phyloP scores from a whole-genome alignment of 1,284 basidiomycete genomes.

The Earliella scabrosa region DNA sequence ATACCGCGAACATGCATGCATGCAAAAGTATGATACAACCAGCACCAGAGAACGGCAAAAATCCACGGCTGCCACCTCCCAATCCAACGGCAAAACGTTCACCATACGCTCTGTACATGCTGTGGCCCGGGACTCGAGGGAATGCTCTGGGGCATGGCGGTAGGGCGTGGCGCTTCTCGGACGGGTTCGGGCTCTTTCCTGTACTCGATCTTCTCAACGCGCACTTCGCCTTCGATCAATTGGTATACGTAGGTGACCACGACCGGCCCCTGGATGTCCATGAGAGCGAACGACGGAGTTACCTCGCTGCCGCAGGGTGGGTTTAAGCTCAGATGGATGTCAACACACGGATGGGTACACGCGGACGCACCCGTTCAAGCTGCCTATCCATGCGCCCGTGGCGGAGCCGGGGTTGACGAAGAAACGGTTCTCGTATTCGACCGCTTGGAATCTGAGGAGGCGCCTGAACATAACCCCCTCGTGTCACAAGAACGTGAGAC shows the following conservation, averaged over 20 bases:
- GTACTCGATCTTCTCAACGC: slow-evolving; percentile 86
- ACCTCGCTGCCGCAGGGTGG: slow-evolving; percentile 48
- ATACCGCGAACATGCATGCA: slow-evolving; percentile 2
- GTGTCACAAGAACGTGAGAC: slow-evolving; percentile 51
- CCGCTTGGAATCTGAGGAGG: slow-evolving; percentile 82
- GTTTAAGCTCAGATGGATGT: background rate
- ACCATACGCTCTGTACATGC: slow-evolving; percentile 41
- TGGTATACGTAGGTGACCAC: slow-evolving; percentile 97
- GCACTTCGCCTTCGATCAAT: slow-evolving; percentile 90
- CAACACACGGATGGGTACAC: background rate
- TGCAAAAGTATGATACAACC: slow-evolving; percentile 15
- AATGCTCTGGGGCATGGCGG: slow-evolving; percentile 52
- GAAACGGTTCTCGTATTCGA: slow-evolving; percentile 90
- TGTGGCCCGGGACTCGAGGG: slow-evolving; percentile 40
- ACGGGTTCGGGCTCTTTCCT: slow-evolving; percentile 64
- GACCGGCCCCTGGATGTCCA: slow-evolving; percentile 94
- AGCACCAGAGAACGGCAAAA: background rate
- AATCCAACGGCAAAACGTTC: background rate
- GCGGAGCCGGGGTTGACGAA: slow-evolving; percentile 97
- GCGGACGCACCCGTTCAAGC: slow-evolving; percentile 62
- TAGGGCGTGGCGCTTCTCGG: slow-evolving; percentile 35
- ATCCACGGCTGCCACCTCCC: background rate
- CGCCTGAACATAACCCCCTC: background rate
- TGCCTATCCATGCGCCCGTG: slow-evolving; percentile 91
- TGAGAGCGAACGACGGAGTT: slow-evolving; percentile 86